Conservation (phyloP, 345 rosid genomes). For the Eucalyptus albens region DNA sequence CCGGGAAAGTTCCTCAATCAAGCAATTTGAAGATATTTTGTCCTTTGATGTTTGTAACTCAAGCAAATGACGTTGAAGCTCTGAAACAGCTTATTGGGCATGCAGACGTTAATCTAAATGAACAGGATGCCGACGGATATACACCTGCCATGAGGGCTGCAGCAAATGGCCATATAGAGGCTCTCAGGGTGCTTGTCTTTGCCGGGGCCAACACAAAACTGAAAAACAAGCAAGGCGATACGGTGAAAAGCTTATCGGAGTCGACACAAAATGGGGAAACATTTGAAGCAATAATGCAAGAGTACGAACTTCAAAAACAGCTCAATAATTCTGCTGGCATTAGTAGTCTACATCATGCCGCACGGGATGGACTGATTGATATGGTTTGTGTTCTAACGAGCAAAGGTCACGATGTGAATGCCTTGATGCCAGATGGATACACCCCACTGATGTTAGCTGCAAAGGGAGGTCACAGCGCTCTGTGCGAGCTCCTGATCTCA, state of each 20-base stretch:
- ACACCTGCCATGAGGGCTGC: constrained; percentile 44
- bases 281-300: constrained; percentile 26
- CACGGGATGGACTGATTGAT: constrained; percentile 29
- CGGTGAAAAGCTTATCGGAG: constrained; percentile 20
- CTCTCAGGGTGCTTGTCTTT: constrained; percentile 27
- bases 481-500: constrained; percentile 32
- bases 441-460: constrained; percentile 55
- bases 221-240: constrained; percentile 20
- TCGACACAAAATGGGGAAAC: constrained; percentile 5
- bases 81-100: constrained; percentile 11
- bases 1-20: constrained; percentile 24
- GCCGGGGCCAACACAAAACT: constrained; percentile 44
- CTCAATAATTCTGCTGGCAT: constrained; percentile 9
- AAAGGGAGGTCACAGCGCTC: constrained; percentile 23
- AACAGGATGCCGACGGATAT: constrained; percentile 29
- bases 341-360: constrained; percentile 41
- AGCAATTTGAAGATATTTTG: constrained; percentile 23
- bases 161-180: constrained; percentile 22
- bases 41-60: constrained; percentile 13
- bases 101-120: constrained; percentile 17
- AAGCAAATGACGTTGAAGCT: constrained; percentile 22
- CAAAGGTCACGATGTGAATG: constrained; percentile 29
- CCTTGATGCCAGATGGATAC: constrained; percentile 37
- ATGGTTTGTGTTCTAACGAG: constrained; percentile 10
- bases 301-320: constrained; percentile 20